These are phyloP conservation scores for Ilyonectria destructans DNA, from an alignment of 2,329 filamentous ascomycete genomes.

Conservation along the genomic window DNA sequence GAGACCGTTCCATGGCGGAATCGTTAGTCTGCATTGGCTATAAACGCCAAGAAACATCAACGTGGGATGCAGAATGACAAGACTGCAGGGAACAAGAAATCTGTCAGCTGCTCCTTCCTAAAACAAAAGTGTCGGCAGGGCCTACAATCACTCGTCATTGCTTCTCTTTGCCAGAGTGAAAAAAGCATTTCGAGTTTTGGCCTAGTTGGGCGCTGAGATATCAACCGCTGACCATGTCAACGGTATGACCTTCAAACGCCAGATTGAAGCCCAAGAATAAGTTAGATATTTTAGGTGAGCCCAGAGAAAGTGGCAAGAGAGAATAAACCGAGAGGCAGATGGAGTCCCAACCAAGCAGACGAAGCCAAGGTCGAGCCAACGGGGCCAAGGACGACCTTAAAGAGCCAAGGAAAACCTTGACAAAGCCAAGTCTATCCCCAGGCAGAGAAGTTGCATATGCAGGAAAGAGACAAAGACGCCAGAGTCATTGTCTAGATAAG, in stretches of 20 bases:
- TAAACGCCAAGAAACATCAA: not conserved
- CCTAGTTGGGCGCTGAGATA: not conserved
- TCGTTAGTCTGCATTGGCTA: not conserved
- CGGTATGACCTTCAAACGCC: slow-evolving; percentile 1
- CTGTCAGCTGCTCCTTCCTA: not conserved
- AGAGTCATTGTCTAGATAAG: not conserved
- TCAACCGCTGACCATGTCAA: not conserved
- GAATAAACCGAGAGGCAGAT: not conserved
- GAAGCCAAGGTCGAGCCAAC: slow-evolving; percentile 8
- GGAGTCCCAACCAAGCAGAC: not conserved
- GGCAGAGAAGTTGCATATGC: not conserved
- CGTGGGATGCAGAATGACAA: not conserved
- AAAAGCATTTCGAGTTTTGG: not conserved
- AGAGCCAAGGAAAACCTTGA: slow-evolving; percentile 18
- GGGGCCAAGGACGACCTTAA: slow-evolving; percentile 22
- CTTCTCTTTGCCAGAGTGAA: not conserved
- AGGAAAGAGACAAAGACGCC: slow-evolving; percentile 2
- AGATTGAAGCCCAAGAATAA: not conserved
- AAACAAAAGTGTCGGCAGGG: not conserved
- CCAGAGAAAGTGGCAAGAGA: not conserved
- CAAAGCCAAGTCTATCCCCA: slow-evolving; percentile 12
- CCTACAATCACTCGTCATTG: not conserved
- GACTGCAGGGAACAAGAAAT: not conserved
- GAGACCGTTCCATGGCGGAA: not conserved
- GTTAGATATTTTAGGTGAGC: not conserved